Conservation (phyloP, 1,139 yeast species). For the Debaryomyces fabryi region DNA sequence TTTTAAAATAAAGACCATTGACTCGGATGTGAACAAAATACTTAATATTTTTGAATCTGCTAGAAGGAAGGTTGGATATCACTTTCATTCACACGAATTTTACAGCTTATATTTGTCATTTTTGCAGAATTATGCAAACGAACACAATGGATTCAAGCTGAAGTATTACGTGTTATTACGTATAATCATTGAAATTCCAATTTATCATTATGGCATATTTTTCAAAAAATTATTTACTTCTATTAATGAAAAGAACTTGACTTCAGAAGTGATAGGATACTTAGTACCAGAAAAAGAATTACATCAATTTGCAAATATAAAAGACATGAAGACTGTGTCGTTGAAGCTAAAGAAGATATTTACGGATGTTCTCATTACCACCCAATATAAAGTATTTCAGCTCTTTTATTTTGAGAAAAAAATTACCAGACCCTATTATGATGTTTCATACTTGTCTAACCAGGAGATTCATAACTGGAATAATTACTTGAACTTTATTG, state of each 20-base stretch:
- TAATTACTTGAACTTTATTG: constrained; percentile 59
- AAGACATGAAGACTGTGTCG: constrained; percentile 20
- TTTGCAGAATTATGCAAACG: constrained; percentile 39
- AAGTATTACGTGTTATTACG: constrained; percentile 56
- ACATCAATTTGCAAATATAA: constrained; percentile 14
- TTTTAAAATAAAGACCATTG: constrained; percentile 51
- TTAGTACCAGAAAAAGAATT: constrained; percentile 26
- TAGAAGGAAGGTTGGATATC: constrained; percentile 64
- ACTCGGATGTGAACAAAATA: constrained; percentile 34
- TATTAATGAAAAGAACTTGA: constrained; percentile 25
- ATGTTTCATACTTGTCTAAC: constrained; percentile 41
- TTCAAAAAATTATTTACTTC: constrained; percentile 42
- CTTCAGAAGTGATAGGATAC: constrained; percentile 16
- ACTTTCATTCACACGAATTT: constrained; percentile 72
- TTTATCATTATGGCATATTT: constrained; percentile 73
- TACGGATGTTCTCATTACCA: constrained; percentile 57
- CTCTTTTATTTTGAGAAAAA: constrained; percentile 65
- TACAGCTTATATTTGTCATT: constrained; percentile 73
- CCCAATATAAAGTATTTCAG: constrained; percentile 62
- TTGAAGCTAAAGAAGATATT: constrained; percentile 47
- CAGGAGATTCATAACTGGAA: constrained; percentile 62
- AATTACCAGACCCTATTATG: constrained; percentile 55
- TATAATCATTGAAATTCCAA: constrained; percentile 67
- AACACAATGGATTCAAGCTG: constrained; percentile 30
- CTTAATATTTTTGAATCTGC: constrained; percentile 62